phyloP scores from a whole-genome alignment of 2,329 filamentous ascomycete genomes.

The Myriosclerotinia duriaeana region DNA sequence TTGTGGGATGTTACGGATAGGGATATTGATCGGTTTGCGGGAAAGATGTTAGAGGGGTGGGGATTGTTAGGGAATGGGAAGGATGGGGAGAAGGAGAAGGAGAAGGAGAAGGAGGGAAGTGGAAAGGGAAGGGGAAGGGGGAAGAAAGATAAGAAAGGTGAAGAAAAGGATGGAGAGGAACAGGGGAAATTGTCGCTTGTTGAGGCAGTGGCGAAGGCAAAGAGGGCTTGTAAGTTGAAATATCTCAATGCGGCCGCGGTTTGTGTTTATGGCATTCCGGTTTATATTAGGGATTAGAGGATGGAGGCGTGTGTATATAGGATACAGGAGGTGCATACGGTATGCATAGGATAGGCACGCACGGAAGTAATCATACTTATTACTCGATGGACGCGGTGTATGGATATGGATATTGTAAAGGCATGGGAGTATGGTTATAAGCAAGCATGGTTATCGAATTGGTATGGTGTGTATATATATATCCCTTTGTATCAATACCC shows the following conservation, averaged over 20 bases:
- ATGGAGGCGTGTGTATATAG: background rate
- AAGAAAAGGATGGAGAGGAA: slow-evolving; percentile 32
- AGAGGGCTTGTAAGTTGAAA: slow-evolving; percentile 77
- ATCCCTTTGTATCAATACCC: background rate
- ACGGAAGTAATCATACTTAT: background rate
- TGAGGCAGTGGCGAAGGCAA: slow-evolving; percentile 75
- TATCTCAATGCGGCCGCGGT: slow-evolving; percentile 94
- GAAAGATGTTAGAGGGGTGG: slow-evolving; percentile 79
- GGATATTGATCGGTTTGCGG: slow-evolving; percentile 92
- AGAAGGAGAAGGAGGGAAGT: slow-evolving; percentile 37
- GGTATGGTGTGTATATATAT: background rate
- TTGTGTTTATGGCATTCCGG: slow-evolving; percentile 91
- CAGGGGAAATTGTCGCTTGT: slow-evolving; percentile 59
- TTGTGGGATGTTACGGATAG: slow-evolving; percentile 98
- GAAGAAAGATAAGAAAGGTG: slow-evolving; percentile 38
- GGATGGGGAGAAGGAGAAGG: slow-evolving; percentile 38
- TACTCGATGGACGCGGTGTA: background rate
- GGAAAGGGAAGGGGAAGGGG: slow-evolving; percentile 34
- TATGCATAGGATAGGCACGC: background rate
- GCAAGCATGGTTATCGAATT: background rate
- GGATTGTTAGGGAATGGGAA: slow-evolving; percentile 55
- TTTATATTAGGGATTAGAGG: slow-evolving; percentile 49
- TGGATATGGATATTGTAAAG: background rate
- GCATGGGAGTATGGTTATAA: background rate
- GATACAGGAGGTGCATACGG: background rate